Percentiles rank a stretch among this genome's conserved stretches.
Conservation (phyloP, 345 rosid species). For the Salix caprea region DNA sequence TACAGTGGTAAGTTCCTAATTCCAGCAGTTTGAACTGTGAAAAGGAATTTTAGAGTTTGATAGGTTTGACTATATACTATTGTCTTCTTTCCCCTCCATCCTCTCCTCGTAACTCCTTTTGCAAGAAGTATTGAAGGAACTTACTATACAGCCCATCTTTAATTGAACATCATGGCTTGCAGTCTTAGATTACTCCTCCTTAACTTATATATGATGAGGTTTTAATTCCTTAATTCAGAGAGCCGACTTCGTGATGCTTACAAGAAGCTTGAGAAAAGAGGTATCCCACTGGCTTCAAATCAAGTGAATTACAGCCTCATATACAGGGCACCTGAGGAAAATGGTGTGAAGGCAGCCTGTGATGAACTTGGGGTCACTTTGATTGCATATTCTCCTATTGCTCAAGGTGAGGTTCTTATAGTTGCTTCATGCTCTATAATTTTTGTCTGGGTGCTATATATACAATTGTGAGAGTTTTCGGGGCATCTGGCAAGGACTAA, state of each 20-base stretch:
- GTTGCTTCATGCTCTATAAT: slow-evolving; percentile 4
- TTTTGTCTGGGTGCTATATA: background rate
- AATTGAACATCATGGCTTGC: background rate
- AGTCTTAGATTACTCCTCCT: background rate
- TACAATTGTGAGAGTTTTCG: background rate
- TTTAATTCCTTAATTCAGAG: slow-evolving; percentile 38
- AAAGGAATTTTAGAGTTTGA: background rate
- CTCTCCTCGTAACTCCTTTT: background rate
- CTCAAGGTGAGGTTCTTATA: slow-evolving; percentile 58
- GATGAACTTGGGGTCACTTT: slow-evolving; percentile 89
- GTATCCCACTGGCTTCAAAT: slow-evolving; percentile 88
- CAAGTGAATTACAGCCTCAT: slow-evolving; percentile 97
- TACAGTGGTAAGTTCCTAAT: slow-evolving; percentile 53
- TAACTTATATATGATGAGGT: background rate
- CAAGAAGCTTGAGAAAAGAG: slow-evolving; percentile 76
- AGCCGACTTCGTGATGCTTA: slow-evolving; percentile 75
- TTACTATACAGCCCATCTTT: background rate
- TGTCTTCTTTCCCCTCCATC: background rate
- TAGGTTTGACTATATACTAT: background rate
- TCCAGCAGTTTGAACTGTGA: background rate
- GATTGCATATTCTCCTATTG: slow-evolving; percentile 92
- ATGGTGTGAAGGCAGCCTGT: slow-evolving; percentile 83
- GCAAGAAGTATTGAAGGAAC: background rate
- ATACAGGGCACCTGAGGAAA: slow-evolving; percentile 77
- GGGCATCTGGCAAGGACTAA: background rate